Conservation (phyloP, 768 basidiomycete genomes). For the Rhodotorula toruloides region DNA sequence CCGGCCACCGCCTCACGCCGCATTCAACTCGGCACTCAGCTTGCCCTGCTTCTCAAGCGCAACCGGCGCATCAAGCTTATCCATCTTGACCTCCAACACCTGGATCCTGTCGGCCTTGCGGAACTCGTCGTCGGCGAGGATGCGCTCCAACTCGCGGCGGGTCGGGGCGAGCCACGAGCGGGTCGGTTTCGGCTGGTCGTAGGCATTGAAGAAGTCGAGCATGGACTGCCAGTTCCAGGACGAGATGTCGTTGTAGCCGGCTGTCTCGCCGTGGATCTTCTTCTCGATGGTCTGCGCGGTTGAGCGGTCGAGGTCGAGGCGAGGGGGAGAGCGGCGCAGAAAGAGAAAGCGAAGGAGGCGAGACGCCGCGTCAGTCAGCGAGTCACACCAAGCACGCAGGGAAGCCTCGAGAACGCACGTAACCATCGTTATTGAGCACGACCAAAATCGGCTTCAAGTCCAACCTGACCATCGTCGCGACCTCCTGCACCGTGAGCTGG, state of each 20-base stretch:
- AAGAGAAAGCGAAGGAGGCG: background rate
- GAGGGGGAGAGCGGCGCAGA: background rate
- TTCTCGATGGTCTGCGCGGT: constrained; percentile 76
- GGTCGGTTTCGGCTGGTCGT: constrained; percentile 40
- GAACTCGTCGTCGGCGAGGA: constrained; percentile 64
- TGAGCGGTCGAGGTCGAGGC: background rate
- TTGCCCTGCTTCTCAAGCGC: constrained; percentile 38
- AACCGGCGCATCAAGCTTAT: constrained; percentile 63
- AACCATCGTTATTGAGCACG: constrained; percentile 50
- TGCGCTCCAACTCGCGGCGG: constrained; percentile 58
- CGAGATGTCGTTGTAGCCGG: constrained; percentile 74
- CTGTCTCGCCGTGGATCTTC: constrained; percentile 50
- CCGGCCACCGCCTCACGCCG: constrained; percentile 11
- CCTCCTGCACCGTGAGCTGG: constrained; percentile 45
- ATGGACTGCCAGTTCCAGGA: constrained; percentile 57
- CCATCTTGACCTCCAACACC: constrained; percentile 75
- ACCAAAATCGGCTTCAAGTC: constrained; percentile 58
- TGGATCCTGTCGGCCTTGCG: constrained; percentile 58
- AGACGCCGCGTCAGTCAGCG: constrained; percentile 3
- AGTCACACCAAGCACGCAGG: background rate
- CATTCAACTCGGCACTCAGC: constrained; percentile 32
- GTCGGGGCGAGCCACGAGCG: constrained; percentile 48
- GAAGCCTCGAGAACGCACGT: background rate
- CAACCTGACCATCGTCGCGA: constrained; percentile 69
- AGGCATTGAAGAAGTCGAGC: constrained; percentile 47